Base-by-base conservation (phyloP, 176 grass and related monocot genomes). In the Ampelocalamus luodianensis region DNA sequence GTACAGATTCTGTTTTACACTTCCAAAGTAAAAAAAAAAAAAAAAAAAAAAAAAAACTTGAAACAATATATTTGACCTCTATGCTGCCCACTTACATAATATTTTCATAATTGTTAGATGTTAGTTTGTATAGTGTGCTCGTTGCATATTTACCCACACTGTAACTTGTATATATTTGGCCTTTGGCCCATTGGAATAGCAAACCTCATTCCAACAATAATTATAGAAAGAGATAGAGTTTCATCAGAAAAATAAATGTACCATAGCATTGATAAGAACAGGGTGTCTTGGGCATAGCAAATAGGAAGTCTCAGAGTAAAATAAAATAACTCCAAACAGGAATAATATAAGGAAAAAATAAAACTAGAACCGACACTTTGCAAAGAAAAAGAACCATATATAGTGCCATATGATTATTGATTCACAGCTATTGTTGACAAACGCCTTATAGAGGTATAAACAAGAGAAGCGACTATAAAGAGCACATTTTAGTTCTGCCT, bases 21-120 rank as follows among this genome's bases (percentile, higher is more conserved):
- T 78, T 78, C 36, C 48, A 72, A 74, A 45, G 10, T 68, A 26
- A 45, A 56, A n/a, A n/a, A n/a, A n/a, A n/a, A n/a, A n/a, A n/a
- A n/a, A n/a, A n/a, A n/a, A n/a, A n/a, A n/a, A n/a, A 45, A 24
- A 42, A 45, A 56, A 36, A 24, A 42, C 56, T 59, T 59, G 9
- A 59, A 23, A 68, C 68, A 45, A 34, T 67, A 69, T 59, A 59
- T 24, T 54, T 23, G 48, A 27, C 12, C 18, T 39, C 29, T 68
- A 67, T 79, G 10, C 22, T 79, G 10, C 32, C 10, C 29, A 15
- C n/a, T 80, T 39, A 22, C 45, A 68, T 54, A 43, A 43, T 43
- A 53, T 54, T 81, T 81, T 53, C 16, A 68, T 49, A n/a, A 53
- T 37, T 48, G 29, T 29, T 29, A 29, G 29, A 29, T 29, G 29